phyloP scores from a whole-genome alignment of 108 stramenopile species.

The Nitzschia sp. region DNA sequence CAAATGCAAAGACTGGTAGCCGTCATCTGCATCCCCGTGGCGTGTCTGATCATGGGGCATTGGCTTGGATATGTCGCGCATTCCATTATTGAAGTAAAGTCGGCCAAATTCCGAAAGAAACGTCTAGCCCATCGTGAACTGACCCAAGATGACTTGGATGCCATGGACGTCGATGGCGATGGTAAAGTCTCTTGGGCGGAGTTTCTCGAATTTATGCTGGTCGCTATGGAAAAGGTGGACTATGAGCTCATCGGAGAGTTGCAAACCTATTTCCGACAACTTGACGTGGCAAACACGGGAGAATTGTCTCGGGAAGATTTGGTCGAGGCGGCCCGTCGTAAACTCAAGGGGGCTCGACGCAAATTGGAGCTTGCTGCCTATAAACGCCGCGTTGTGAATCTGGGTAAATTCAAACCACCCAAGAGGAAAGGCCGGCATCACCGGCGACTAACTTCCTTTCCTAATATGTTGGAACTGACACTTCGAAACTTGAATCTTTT shows the following conservation, averaged over 20 bases:
- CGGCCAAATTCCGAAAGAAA: slow-evolving; percentile 29
- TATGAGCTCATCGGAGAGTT: slow-evolving; percentile 56
- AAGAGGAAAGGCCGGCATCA: not conserved
- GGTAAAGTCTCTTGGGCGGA: slow-evolving; percentile 65
- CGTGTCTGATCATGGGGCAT: slow-evolving; percentile 55
- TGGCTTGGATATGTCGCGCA: slow-evolving; percentile 51
- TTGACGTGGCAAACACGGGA: slow-evolving; percentile 54
- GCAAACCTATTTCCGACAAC: slow-evolving; percentile 50
- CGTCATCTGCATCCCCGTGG: slow-evolving; percentile 57
- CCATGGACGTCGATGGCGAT: slow-evolving; percentile 45
- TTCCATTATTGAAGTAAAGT: slow-evolving; percentile 33
- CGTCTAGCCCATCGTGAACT: slow-evolving; percentile 38
- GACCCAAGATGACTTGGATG: slow-evolving; percentile 54
- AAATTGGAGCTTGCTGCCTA: slow-evolving; percentile 43
- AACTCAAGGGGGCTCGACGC: slow-evolving; percentile 36
- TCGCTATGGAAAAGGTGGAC: slow-evolving; percentile 79
- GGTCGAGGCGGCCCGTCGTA: slow-evolving; percentile 41
- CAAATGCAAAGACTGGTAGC: no score
- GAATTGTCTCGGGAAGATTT: slow-evolving; percentile 52
- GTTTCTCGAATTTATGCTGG: slow-evolving; percentile 79
- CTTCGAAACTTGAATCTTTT: no score
- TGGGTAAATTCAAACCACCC: not conserved
- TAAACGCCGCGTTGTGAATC: slow-evolving; percentile 17
- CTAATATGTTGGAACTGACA: no score
- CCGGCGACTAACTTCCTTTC: no score